Base-by-base conservation (phyloP, 179 eudicot species). In the Vitellaria paradoxa region DNA sequence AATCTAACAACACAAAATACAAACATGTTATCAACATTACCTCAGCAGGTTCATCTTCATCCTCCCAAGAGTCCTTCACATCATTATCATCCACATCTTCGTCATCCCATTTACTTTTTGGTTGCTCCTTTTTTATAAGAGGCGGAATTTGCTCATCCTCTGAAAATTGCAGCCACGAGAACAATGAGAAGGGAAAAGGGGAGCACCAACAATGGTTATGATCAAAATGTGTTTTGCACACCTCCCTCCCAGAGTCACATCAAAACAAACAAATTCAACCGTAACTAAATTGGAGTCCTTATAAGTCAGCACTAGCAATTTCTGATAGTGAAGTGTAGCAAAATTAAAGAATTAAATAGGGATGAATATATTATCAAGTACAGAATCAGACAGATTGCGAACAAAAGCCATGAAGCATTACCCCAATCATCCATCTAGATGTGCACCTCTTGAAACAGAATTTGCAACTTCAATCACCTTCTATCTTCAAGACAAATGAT, bases 41-140 rank as follows among this genome's bases (percentile, higher is more conserved):
- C 86, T 81, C 88, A 62, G 86, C 89, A 73, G 93, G 86, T 77
- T 91, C 98, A 65, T 95, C 99, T 2, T 93, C 98, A 79, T 95
- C 99, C 77, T 94, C 98, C 98, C 98, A 94, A 72, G 96, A 92
- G 8, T 92, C 97, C 85, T 92, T 94, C 50, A 94, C 85, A 68
- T 85, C 96, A 78, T 89, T 84, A 37, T 90, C 93, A 77, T 94
- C 98, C 55, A 75, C 85, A 85, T 94, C 98, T 86, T 94, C 98
- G 81, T 94, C 98, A 82, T 92, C 97, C 97, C 98, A 92, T 65
- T 30, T 79, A 83, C 72, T 89, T 77, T 62, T 86, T 5, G 78
- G 82, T 6, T 55, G 86, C 46, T 88, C 91, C 84, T 92, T 89
- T 80, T 83, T 87, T 4, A 82, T 65, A 62, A 88, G 77, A 76